Evolutionary conservation across 176 grass and related monocot genomes (phyloP).

Genomic region (Avena atlantica): DNA sequence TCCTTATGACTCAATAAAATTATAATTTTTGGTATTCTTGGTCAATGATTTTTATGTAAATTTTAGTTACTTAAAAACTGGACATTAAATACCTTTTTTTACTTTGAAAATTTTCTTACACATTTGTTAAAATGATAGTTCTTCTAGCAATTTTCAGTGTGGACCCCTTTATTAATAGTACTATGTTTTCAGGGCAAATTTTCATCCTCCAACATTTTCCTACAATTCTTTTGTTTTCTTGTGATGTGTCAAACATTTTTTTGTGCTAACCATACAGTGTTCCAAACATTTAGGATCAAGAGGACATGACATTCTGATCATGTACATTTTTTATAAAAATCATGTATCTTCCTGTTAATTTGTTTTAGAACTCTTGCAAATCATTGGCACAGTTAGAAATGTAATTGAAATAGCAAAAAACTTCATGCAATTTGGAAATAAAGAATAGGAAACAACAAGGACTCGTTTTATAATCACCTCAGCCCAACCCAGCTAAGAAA

Average conservation of each 20-base stretch:
- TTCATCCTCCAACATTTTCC: not conserved
- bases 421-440: too few relatives aligned
- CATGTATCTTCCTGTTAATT: not conserved
- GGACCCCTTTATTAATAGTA: not conserved
- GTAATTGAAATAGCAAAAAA: not conserved
- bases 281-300: not conserved
- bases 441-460: not conserved
- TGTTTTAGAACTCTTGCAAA: not conserved
- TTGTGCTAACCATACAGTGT: not conserved
- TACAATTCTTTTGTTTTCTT: not conserved
- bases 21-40: not conserved
- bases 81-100: not conserved
- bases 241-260: not conserved
- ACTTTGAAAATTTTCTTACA: too few relatives aligned
- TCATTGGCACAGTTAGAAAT: not conserved
- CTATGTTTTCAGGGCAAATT: not conserved
- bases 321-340: not conserved
- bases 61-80: not conserved
- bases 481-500: not conserved
- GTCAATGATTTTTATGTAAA: not conserved
- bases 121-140: not conserved
- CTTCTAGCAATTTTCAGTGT: not conserved
- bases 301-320: not conserved
- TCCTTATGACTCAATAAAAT: not conserved
- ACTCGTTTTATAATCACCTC: not conserved